Evolutionary conservation across 352 stramenopile genomes (phyloP).

Genomic region (Peronospora destructor): DNA sequence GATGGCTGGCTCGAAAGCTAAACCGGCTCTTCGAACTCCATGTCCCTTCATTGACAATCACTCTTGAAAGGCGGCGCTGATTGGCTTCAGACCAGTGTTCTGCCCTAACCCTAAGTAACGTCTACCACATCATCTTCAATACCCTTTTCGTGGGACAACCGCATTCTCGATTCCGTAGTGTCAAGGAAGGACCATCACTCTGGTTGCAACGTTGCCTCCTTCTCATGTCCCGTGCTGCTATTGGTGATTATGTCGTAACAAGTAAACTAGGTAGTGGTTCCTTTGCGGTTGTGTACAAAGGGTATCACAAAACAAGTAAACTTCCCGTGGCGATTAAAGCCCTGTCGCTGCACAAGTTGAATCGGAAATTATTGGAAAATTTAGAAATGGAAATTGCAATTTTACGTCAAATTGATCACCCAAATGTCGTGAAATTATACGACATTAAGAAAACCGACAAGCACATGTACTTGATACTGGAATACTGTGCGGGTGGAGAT

Average conservation of each 20-base stretch:
- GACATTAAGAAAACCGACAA: slow-evolving; percentile 93
- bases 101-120: slow-evolving; percentile 5
- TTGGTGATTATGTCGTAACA: slow-evolving; percentile 86
- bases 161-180: slow-evolving; percentile 20
- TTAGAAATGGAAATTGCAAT: slow-evolving; percentile 96
- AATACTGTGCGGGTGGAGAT: slow-evolving; percentile 94
- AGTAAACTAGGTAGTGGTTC: slow-evolving; percentile 88
- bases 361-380: slow-evolving; percentile 93
- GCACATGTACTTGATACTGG: slow-evolving; percentile 95
- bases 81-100: slow-evolving; percentile 13
- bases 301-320: slow-evolving; percentile 68
- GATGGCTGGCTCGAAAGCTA: not conserved
- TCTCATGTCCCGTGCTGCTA: slow-evolving; percentile 50
- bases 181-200: slow-evolving; percentile 10
- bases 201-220: not conserved
- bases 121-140: slow-evolving; percentile 4
- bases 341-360: slow-evolving; percentile 90
- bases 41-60: no score
- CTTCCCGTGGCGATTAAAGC: slow-evolving; percentile 91
- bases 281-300: slow-evolving; percentile 88
- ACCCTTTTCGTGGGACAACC: not conserved
- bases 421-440: slow-evolving; percentile 94
- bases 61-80: no score
- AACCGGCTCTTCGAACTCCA: no score
- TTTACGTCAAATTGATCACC: slow-evolving; percentile 91